Base-by-base conservation (phyloP, 768 basidiomycete species). In the Tylopilus vinaceipallidus region DNA sequence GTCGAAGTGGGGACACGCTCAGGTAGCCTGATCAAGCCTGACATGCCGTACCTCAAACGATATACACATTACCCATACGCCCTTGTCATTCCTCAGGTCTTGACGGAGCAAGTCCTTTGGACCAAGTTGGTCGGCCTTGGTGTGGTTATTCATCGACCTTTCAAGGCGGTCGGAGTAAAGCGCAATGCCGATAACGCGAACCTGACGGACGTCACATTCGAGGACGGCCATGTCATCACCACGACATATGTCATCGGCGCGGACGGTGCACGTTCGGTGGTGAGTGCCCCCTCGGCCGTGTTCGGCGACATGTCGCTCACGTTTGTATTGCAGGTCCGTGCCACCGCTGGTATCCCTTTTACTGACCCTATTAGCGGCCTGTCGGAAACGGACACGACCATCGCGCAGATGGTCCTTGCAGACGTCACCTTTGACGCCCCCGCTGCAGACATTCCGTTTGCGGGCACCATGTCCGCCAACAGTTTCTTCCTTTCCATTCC, bases 191-290 rank as follows among this genome's bases (percentile, higher is more conserved):
- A 56, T 19, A 66, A 73, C 27, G 2, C 41, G 1, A 58, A 56
- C 17, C 38, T 73, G 20, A 67, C 62, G 3, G 70, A 77, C 11
- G 77, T 79, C 7, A 46, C 58, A 0, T 81, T 82, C 49, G 77
- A 81, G 20, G 70, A 72, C 23, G 79, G 79, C 1, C 67, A 67
- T 36, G 60, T 68, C 9, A 63, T 80, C 14, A 69, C 63, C 2
- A 65, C 79, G 9, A 71, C 66, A 33, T 80, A 78, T 55, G 73
- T 81, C 2, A 57, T 82, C 26, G 80, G 76, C 27, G 77, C 80
- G 3, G 80, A 82, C 56, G 81, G 81, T 11, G 66, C 76, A 6
- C 69, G 60, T 46, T 81, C 79, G 1, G 58, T 65, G 12, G 80
- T 78, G 58, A 33, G 69, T 60, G 32, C 8, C 22, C 5, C 22